These are phyloP conservation scores for Otatea glauca DNA, from an alignment of 176 grass and related monocot genomes.

Conservation along the genomic window DNA sequence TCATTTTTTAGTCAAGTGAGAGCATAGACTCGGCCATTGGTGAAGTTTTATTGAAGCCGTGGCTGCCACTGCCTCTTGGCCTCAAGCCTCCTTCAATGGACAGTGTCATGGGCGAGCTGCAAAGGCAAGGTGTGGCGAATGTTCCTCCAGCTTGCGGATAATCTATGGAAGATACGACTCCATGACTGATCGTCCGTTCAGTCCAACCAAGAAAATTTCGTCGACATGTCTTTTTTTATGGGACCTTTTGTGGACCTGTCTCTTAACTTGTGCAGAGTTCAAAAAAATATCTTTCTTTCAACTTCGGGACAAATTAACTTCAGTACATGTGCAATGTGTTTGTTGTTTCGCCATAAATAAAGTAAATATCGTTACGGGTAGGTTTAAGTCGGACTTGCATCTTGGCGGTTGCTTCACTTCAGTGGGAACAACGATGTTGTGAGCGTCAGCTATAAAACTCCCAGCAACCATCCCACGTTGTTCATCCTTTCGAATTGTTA, in stretches of 20 bases:
- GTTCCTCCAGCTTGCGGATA: constrained; percentile 61
- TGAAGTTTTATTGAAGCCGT: constrained; percentile 82
- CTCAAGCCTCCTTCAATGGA: constrained; percentile 79
- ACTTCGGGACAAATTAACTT: background rate
- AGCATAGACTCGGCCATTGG: constrained; percentile 82
- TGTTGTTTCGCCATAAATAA: background rate
- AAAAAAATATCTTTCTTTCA: background rate
- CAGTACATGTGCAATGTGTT: constrained; percentile 1
- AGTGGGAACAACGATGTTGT: no score
- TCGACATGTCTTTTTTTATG: constrained; percentile 36
- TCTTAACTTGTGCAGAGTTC: constrained; percentile 27
- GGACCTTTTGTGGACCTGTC: background rate
- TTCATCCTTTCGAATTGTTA: no score
- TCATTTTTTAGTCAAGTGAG: constrained; percentile 57
- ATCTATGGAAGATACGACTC: background rate
- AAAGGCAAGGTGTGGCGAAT: constrained; percentile 66
- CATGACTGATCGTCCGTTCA: background rate
- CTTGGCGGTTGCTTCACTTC: no score
- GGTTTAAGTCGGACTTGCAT: background rate
- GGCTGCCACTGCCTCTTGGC: constrained; percentile 84
- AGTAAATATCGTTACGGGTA: background rate
- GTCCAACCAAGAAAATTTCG: constrained; percentile 14
- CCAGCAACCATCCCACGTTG: no score
- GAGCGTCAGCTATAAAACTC: no score
- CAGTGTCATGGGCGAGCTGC: constrained; percentile 73